Base-by-base conservation (phyloP, 495 filamentous ascomycete species). In the Penicillium longicatenatum region DNA sequence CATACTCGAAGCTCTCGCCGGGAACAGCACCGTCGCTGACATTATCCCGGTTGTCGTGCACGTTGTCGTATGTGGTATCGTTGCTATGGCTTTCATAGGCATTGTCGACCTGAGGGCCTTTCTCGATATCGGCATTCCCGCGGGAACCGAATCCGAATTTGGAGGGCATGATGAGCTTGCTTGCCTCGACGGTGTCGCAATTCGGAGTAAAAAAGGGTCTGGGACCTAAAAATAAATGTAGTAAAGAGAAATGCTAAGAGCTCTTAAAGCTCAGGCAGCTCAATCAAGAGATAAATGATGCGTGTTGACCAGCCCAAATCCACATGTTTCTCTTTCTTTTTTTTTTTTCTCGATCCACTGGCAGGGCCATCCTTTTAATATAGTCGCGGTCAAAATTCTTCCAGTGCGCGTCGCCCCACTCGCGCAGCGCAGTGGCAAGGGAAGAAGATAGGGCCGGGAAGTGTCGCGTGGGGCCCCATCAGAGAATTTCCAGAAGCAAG, bases 1-100 rank as follows among this genome's bases (percentile, higher is more conserved):
- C 88, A 30, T 84, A 77, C 46, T 78, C 76, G 60, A 92, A 87
- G 55, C 74, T 84, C 65, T 88, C 80, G 21, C 82, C 80, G 12
- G 79, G 77, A 3, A 89, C 83, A 4, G 84, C 86, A 50, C 83
- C 81, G 56, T 75, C 70, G 60, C 67, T 72, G 24, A 78, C 73
- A 57, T 82, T 79, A 55, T 82, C 72, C 57, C 44, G 50, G 16
- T n/a, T n/a, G n/a, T n/a, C n/a, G n/a, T n/a, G n/a, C n/a, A 26
- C 46, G 3, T 58, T 22, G 31, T 55, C 45, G 44, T 41, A 22
- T 1, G 49, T 21, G 17, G 52, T 21, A 7, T 65, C 52, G 41
- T 57, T 65, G 61, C 57, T 63, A 30, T 52, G 55, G 29, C 47
- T 45, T 4, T 81, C 76, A 42, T 71, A 70, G 20, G 69, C 49